A percentile compares a stretch with the other conserved stretches of the same genome.
These are phyloP conservation scores for Leccinum aurantiacum DNA, from an alignment of 768 basidiomycete species.

Conservation along the genomic window DNA sequence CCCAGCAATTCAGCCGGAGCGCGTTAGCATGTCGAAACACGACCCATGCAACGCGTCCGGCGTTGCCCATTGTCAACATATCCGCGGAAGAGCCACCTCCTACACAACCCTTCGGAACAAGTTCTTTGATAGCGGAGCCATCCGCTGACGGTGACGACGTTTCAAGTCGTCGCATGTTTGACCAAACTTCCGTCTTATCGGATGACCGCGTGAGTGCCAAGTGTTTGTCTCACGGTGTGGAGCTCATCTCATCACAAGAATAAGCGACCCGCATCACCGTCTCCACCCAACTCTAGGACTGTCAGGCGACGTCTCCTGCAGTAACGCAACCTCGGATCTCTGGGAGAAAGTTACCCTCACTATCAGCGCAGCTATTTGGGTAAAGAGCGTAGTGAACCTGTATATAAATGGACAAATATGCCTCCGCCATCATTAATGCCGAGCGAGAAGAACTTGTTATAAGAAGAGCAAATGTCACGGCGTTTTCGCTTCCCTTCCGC, in stretches of 20 bases:
- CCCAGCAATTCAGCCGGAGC: constrained; percentile 38
- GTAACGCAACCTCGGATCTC: constrained; percentile 3
- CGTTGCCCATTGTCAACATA: background rate
- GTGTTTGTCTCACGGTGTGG: constrained; percentile 1
- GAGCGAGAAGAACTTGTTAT: constrained; percentile 4
- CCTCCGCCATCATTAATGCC: background rate
- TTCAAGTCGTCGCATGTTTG: constrained; percentile 17
- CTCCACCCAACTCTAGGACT: constrained; percentile 3
- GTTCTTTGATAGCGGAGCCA: constrained; percentile 25
- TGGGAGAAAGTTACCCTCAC: background rate
- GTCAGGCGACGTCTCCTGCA: constrained; percentile 15
- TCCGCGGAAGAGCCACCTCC: constrained; percentile 17
- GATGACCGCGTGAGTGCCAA: constrained; percentile 11
- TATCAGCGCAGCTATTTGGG: background rate
- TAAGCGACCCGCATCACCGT: constrained; percentile 17
- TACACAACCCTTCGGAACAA: constrained; percentile 44
- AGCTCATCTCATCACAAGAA: constrained; percentile 9
- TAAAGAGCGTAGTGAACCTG: background rate
- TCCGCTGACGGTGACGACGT: background rate
- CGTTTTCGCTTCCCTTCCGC: background rate
- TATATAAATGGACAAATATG: constrained; percentile 7
- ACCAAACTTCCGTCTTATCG: constrained; percentile 12
- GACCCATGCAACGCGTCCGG: background rate
- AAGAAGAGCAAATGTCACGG: constrained; percentile 3
- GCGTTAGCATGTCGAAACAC: constrained; percentile 21